phyloP scores from a whole-genome alignment of 805 yeast species.

The Zygotorulaspora florentina region DNA sequence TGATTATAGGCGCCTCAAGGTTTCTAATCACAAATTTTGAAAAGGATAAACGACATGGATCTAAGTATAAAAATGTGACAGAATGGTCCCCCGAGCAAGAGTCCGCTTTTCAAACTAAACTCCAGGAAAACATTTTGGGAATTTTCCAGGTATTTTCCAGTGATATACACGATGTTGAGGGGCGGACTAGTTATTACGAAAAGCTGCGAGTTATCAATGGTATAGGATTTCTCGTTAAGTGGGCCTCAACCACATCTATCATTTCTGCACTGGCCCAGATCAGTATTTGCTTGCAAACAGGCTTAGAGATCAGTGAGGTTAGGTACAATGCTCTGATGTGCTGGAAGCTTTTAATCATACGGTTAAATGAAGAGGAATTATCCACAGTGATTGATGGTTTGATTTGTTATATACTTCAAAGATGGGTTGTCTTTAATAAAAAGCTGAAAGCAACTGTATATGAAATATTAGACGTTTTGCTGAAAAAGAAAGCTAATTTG shows the following conservation, averaged over 20 bases:
- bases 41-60: constrained; percentile 27
- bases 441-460: constrained; percentile 50
- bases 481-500: constrained; percentile 20
- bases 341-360: constrained; percentile 58
- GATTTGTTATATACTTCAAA: constrained; percentile 67
- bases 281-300: constrained; percentile 78
- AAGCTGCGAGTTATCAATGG: constrained; percentile 71
- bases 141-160: constrained; percentile 76
- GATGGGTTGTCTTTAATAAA: constrained; percentile 50
- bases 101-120: constrained; percentile 36
- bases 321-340: constrained; percentile 61
- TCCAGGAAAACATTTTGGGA: constrained; percentile 63
- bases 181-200: constrained; percentile 66
- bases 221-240: constrained; percentile 57
- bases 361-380: constrained; percentile 53
- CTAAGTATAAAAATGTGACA: constrained; percentile 24
- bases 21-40: constrained; percentile 29
- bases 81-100: constrained; percentile 31
- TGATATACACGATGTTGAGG: constrained; percentile 67
- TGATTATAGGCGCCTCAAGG: constrained; percentile 27
- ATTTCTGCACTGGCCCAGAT: constrained; percentile 77
- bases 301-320: constrained; percentile 59
- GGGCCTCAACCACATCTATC: constrained; percentile 48
- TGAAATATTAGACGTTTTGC: constrained; percentile 42
- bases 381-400: constrained; percentile 68